Base-by-base conservation (phyloP, 805 yeast genomes). In the Ogataea saltuana region DNA sequence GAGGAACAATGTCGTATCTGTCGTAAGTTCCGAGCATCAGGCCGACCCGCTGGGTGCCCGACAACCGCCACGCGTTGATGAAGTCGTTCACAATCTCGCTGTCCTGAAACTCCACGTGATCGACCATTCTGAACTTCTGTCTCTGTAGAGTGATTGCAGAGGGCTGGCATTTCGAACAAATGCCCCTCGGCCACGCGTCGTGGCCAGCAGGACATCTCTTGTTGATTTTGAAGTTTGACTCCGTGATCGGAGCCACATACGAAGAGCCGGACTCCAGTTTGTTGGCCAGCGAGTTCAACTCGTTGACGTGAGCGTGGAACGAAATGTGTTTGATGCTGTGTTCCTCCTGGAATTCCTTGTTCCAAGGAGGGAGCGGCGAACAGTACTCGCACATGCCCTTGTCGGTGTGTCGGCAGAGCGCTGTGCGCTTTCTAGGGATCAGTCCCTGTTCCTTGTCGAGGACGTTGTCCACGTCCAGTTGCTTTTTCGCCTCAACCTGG, bases 371-470 rank as follows among this genome's bases (percentile, higher is more conserved):
- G 40, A 93, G 68, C 0, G 98, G 97, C 25, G 95, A 81, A 63
- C 98, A 93, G 60, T 89, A 88, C 59, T 93, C 99, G 64, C 99
- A 93, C 98, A 93, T 93, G 2, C 98, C 99, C 55, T 83, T 84
- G 28, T 83, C 91, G 3, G 91, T 85, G 61, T 93, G 99, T 46
- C 83, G 78, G 64, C 99, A 91, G 48, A 89, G 68, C 2, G 63
- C 55, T 1, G 88, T 77, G 49, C 70, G 74, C 27, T 70, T 65
- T 25, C 99, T 74, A 21, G 73, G 64, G 43, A 93, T 88, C 42
- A 85, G 68, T 0, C 99, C 99, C 33, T 77, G 75, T 42, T 78
- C 74, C 21, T 69, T 71, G 39, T 84, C 90, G 25, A 90, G 70
- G 9, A 59, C 61, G 38, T 76, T 76, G 63, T 93, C 99, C 1